Base-by-base conservation (phyloP, 164 flowering plant genomes). In the Vitis vinifera region DNA sequence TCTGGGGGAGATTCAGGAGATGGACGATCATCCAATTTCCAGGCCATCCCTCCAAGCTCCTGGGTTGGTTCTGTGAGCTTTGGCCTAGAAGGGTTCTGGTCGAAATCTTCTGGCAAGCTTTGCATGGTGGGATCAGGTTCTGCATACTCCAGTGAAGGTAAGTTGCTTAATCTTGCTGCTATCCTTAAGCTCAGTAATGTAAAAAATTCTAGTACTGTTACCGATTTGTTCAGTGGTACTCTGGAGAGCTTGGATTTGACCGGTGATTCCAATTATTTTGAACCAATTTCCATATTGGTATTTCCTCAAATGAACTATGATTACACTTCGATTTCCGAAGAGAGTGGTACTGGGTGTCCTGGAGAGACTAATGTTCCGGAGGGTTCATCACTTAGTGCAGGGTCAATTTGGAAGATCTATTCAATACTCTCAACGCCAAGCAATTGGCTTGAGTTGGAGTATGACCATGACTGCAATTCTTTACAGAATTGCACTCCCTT, bases 111-210 rank as follows among this genome's bases (percentile, higher is more conserved):
- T 8, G 83, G 86, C 69, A 76, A 69, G 70, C 80, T 89, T 19
- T 91, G 93, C 70, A 75, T 86, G 89, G 84, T 87, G 16, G 93
- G 91, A 55, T 72, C 78, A 1, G 79, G 77, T 27, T 49, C 17
- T 29, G 53, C 60, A 17, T 56, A 51, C 30, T 55, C 72, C 6
- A 65, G 47, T 27, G 66, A 71, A 73, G 88, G 87, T 80, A 73
- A 78, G 4, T 8, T 30, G 2, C 70, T 77, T 47, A 37, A 72
- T 60, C 75, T 80, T 68, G 63, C 75, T 57, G 81, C 67, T 67
- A 81, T 85, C 55, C 77, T 88, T n/a, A 83, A 85, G 86, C 78
- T 87, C 17, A 62, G 75, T 44, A 82, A 74, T 73, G 63, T 80
- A 0, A 74, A 49, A 37, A 76, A 55, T 67, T 76, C 85, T 11